Evolutionary conservation across 2,329 filamentous ascomycete genomes (phyloP).

Genomic region (Fusarium albidum): DNA sequence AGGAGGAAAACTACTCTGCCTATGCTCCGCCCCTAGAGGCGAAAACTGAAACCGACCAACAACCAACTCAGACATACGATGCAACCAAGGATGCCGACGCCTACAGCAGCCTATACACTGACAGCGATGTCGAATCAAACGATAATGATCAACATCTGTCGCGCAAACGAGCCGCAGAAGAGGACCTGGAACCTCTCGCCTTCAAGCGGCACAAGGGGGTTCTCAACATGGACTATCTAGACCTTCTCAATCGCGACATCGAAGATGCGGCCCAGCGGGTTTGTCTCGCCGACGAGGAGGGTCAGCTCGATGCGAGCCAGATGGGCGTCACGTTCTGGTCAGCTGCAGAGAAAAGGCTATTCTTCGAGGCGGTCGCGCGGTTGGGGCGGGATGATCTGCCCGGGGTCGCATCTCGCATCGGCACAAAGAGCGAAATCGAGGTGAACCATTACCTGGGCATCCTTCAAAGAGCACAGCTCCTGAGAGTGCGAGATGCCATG

Average conservation of each 20-base stretch:
- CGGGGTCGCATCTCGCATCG: slow-evolving; percentile 69
- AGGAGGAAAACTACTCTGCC: slow-evolving; percentile 19
- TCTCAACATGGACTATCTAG: slow-evolving; percentile 57
- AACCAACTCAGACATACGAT: slow-evolving; percentile 4
- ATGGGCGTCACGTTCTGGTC: slow-evolving; percentile 78
- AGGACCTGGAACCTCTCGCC: slow-evolving; percentile 39
- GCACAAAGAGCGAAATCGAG: slow-evolving; percentile 78
- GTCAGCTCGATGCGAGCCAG: slow-evolving; percentile 57
- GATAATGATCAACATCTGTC: slow-evolving; percentile 23
- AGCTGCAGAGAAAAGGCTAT: slow-evolving; percentile 70
- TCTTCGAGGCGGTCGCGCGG: slow-evolving; percentile 72
- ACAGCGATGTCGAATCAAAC: slow-evolving; percentile 18
- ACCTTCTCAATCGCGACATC: slow-evolving; percentile 65
- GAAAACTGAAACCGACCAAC: slow-evolving; percentile 4
- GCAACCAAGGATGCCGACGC: slow-evolving; percentile 11
- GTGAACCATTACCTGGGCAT: slow-evolving; percentile 73
- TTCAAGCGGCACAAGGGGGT: slow-evolving; percentile 56
- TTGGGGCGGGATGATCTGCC: slow-evolving; percentile 69
- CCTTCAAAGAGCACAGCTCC: slow-evolving; percentile 60
- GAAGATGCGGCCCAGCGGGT: slow-evolving; percentile 56
- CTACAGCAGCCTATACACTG: slow-evolving; percentile 24
- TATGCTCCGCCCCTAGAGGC: slow-evolving; percentile 17
- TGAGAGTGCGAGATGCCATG: slow-evolving; percentile 47
- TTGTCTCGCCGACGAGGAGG: slow-evolving; percentile 41
- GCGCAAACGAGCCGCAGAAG: slow-evolving; percentile 44